Base-by-base conservation (phyloP, 768 basidiomycete genomes). In the Trametes elegans region DNA sequence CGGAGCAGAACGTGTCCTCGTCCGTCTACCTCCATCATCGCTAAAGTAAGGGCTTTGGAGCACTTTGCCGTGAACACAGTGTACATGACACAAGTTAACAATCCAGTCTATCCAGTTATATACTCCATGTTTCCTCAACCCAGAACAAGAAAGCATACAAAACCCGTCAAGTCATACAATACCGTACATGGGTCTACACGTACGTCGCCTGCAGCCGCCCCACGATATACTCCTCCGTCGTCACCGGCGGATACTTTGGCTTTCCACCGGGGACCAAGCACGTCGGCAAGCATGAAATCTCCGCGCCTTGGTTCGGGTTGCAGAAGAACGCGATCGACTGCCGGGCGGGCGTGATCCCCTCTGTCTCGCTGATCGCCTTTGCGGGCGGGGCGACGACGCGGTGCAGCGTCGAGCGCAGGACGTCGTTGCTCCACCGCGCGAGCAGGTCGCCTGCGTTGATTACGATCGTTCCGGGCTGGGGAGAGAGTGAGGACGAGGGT, bases 321-420 rank as follows among this genome's bases (percentile, higher is more conserved):
- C 87, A 90, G 72, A 93, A 93, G 75, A 89, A 93, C 7, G 88
- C 91, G 47, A 93, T 86, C 8, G 88, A 90, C 65, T 90, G 88
- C 24, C 91, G 79, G 8, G 73, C 69, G 0, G 88, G 84, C 1
- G 82, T 85, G 54, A 84, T 69, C n/a, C 68, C 72, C 58, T 84
- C 81, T 6, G 71, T 73, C 7, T 76, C 73, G 59, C 67, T 78
- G 52, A 80, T 66, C 59, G 75, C 74, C 62, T 73, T 70, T 11
- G 76, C 76, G 0, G 81, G 73, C 19, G 91, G 89, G 4, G 86
- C 84, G 7, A 92, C 90, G 19, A 93, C 91, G 14, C 87, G 83
- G 68, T 92, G 91, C 16, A 91, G 77, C 3, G 91, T 92, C 38
- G 89, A 90, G 19, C 85, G 81, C 40, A 93, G 72, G 19, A 84